phyloP scores from a whole-genome alignment of 2,329 filamentous ascomycete species.

The Trichoderma sp. region DNA sequence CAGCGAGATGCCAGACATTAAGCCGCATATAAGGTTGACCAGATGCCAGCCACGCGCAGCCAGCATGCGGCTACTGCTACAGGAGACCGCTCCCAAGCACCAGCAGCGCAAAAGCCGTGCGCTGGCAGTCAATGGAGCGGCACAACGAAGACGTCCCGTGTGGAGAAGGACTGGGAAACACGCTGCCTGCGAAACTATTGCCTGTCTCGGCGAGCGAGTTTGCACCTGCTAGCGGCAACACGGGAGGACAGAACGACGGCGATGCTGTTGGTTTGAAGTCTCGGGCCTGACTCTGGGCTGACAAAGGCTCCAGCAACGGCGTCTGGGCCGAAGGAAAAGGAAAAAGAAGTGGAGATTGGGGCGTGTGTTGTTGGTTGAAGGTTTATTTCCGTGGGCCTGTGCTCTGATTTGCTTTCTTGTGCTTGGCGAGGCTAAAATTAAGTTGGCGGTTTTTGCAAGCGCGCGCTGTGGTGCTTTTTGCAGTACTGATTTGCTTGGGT shows the following conservation, averaged over 20 bases:
- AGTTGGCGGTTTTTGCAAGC: conserved; percentile 24
- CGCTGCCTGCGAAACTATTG: not conserved
- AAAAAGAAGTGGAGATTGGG: conserved; percentile 14
- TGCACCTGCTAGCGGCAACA: not conserved
- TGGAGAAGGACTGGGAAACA: not conserved
- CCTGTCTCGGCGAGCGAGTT: not conserved
- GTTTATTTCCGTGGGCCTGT: not conserved
- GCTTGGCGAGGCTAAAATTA: conserved; percentile 24
- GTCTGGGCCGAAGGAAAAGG: not conserved
- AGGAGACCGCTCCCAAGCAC: not conserved
- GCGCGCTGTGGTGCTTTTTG: no score
- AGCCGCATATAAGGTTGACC: not conserved
- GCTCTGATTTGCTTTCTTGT: not conserved
- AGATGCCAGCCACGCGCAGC: not conserved
- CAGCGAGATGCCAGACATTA: not conserved
- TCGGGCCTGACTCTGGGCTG: not conserved
- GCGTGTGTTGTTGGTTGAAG: conserved; percentile 23
- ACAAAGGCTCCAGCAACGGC: no score
- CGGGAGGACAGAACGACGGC: not conserved
- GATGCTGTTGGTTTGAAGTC: not conserved
- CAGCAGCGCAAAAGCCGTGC: not conserved
- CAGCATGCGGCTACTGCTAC: not conserved
- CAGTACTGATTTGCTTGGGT: not conserved
- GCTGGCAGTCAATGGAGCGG: not conserved
- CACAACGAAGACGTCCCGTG: not conserved